phyloP scores from a whole-genome alignment of 257 asterid genomes.

The Ballota nigra region DNA sequence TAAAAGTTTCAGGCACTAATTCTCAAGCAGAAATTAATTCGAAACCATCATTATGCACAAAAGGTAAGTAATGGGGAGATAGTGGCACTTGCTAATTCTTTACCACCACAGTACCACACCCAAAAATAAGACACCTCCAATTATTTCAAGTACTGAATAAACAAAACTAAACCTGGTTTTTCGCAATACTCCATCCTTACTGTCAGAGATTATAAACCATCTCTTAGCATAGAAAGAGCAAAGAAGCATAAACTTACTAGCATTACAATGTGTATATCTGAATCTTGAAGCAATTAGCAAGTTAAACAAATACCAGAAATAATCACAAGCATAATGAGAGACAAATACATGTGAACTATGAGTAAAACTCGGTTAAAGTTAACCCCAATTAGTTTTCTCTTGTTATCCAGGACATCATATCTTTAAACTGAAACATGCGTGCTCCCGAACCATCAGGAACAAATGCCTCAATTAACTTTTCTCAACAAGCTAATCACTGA shows the following conservation, averaged over 20 bases:
- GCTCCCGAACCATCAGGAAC: background rate
- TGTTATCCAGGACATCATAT: background rate
- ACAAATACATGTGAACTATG: background rate
- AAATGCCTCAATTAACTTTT: background rate
- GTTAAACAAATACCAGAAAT: background rate
- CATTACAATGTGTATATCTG: background rate
- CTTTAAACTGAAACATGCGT: background rate
- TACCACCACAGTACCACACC: background rate
- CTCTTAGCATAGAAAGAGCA: background rate
- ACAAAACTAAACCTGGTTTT: background rate
- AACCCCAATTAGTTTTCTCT: background rate
- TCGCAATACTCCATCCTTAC: background rate
- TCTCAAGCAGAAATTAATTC: background rate
- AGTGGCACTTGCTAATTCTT: background rate
- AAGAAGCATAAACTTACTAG: background rate
- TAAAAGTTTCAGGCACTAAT: constrained; percentile 2
- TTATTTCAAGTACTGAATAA: background rate
- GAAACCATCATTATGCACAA: background rate
- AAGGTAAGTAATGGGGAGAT: background rate
- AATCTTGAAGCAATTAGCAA: background rate
- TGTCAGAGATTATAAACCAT: background rate
- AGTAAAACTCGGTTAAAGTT: background rate
- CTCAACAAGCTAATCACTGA: constrained; percentile 9
- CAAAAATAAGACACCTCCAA: background rate
- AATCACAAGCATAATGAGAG: constrained; percentile 1